Evolutionary conservation across 108 stramenopile species (phyloP), one percentile per base, ranked within the genome.

Genomic region (Cylindrotheca closterium): DNA sequence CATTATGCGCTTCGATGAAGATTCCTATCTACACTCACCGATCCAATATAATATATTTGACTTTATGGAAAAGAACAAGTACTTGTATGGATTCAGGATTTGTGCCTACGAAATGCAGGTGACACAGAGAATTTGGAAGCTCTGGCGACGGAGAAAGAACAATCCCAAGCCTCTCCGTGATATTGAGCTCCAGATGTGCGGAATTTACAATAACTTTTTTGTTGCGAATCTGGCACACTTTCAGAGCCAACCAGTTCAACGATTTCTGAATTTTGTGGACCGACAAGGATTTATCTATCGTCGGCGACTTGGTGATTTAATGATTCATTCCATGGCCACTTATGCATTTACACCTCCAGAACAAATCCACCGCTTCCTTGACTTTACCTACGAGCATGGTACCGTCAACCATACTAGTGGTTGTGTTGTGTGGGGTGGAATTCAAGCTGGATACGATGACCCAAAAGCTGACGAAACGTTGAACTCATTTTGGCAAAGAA

Each of bases 121-220:
- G 0, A 80, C 79, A 8, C 70, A 68, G 58, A 63, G 70, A 55
- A 81, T 77, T 8, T 73, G 68, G 68, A 67, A 56, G 18, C 33
- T 58, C 7, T 80, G 67, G 70, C 33, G 29, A 5, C 54, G 50
- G 19, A 48, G 34, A 8, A 63, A 73, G 47, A 64, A 34, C 1
- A n/a, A 25, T 4, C 70, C 77, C 21, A 24, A 17, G 7, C 77
- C 70, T 3, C 46, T 69, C 21, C 54, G 73, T 3, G 61, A 78
- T 24, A 61, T 82, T 46, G 68, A 70, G 28, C 31, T 65, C 0
- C 62, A 84, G 8, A 69, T 77, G 73, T 78, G 82, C 51, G 87
- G 87, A 27, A 78, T 88, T 29, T 92, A 92, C 76, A 92, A 92
- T 54, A 92, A 92, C 55, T 84, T 81, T 34, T 88, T 88, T 30